A percentile compares a stretch with the other conserved stretches of the same genome.
Conservation (phyloP, 2,329 filamentous ascomycete species). For the Colletotrichum sublineola region DNA sequence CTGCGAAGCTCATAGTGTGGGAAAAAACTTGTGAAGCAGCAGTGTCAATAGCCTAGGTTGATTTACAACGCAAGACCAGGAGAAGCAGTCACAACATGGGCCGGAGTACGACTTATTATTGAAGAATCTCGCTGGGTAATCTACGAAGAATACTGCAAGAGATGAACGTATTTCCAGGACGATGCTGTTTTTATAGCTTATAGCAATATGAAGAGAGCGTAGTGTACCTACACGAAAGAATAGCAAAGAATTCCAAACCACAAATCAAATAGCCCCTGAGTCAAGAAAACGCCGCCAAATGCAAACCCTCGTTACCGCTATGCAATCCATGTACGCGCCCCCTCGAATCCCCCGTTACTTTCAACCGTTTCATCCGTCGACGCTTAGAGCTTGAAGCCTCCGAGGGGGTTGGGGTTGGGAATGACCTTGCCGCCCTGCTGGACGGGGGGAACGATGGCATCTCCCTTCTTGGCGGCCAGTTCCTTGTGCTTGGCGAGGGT, state of each 20-base stretch:
- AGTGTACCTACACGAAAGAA: neutral
- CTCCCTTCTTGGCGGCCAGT: slow-evolving; percentile 50
- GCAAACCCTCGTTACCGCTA: neutral
- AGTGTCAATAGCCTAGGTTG: neutral
- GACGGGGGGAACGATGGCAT: slow-evolving; percentile 49
- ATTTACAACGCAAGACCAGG: neutral
- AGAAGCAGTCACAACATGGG: neutral
- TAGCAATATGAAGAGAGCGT: neutral
- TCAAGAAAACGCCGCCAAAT: neutral
- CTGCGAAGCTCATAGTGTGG: too few species aligned
- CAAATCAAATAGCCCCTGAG: neutral
- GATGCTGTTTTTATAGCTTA: too few species aligned
- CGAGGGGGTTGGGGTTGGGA: slow-evolving; percentile 57
- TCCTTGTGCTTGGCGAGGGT: slow-evolving; percentile 55
- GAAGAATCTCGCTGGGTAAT: neutral
- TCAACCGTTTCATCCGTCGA: neutral
- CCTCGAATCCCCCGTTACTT: neutral
- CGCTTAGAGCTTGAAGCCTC: slow-evolving; percentile 49
- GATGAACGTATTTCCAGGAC: fast-evolving
- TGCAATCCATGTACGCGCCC: neutral
- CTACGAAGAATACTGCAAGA: neutral
- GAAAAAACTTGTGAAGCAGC: too few species aligned
- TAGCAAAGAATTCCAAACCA: neutral
- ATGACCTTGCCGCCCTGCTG: slow-evolving; percentile 55
- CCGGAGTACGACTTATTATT: neutral